A percentile compares a stretch with the other conserved stretches of the same genome.
phyloP scores from a whole-genome alignment of 345 rosid genomes.

The Draba incana region DNA sequence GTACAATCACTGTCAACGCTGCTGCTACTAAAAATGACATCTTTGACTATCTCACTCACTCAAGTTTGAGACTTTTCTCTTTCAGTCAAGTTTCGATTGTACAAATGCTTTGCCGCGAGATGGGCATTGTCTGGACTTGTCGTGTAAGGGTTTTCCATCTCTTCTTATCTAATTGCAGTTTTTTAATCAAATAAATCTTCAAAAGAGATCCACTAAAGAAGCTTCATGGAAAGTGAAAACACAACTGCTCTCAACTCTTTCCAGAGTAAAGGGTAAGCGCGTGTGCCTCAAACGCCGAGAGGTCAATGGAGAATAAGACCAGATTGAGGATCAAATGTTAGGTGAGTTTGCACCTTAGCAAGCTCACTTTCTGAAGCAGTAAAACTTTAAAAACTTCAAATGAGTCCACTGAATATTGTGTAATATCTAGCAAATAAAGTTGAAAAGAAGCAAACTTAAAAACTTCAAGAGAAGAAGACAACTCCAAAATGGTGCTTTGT shows the following conservation, averaged over 20 bases:
- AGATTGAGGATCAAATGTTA: background rate
- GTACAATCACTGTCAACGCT: slow-evolving; percentile 13
- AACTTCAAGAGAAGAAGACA: background rate
- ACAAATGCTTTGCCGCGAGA: no score
- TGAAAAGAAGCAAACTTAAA: slow-evolving; percentile 11
- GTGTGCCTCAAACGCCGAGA: background rate
- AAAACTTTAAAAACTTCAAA: slow-evolving; percentile 1
- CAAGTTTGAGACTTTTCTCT: no score
- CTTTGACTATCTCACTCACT: slow-evolving; percentile 12
- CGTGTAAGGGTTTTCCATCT: slow-evolving; percentile 15
- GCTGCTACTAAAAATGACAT: slow-evolving; percentile 32
- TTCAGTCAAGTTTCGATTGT: no score
- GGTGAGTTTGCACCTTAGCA: background rate
- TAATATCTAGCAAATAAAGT: slow-evolving; percentile 15
- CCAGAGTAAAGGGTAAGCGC: slow-evolving; percentile 4
- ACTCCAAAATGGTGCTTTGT: slow-evolving; percentile 11
- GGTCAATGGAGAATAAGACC: background rate
- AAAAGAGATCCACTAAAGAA: slow-evolving; percentile 20
- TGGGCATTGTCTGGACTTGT: background rate
- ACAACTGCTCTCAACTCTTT: background rate
- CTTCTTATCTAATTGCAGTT: background rate
- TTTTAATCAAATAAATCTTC: slow-evolving; percentile 21
- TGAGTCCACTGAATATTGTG: background rate
- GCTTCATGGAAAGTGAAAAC: background rate
- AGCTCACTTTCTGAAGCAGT: background rate